phyloP scores from a whole-genome alignment of 148 eudicot species.

The Fagopyrum esculentum region DNA sequence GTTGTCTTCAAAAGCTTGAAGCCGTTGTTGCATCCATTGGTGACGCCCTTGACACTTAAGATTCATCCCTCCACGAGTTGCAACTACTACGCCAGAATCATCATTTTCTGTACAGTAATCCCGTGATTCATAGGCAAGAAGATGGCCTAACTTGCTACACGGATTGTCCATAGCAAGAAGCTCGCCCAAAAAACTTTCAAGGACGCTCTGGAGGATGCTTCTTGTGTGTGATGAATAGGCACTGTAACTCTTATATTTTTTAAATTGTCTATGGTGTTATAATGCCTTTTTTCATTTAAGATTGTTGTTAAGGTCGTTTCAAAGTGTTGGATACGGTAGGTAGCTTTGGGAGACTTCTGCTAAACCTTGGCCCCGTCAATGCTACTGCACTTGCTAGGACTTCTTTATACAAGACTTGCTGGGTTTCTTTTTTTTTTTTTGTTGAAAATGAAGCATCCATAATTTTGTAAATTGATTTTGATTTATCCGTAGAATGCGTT shows the following conservation, averaged over 20 bases:
- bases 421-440: no score
- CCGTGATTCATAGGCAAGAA: slow-evolving; percentile 13
- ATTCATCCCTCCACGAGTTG: slow-evolving; percentile 67
- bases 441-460: no score
- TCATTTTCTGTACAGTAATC: slow-evolving; percentile 23
- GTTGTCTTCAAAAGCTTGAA: slow-evolving; percentile 42
- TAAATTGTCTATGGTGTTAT: no score
- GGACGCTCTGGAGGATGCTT: slow-evolving; percentile 12
- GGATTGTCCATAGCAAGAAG: slow-evolving; percentile 23
- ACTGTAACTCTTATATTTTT: background rate
- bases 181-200: slow-evolving; percentile 48
- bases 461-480: no score
- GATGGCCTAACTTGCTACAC: slow-evolving; percentile 31
- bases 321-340: background rate
- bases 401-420: no score
- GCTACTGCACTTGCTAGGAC: background rate
- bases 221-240: background rate
- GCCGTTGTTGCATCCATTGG: slow-evolving; percentile 69
- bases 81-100: slow-evolving; percentile 40
- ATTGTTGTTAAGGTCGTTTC: background rate
- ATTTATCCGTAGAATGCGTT: no score
- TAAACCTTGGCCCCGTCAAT: background rate
- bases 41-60: slow-evolving; percentile 62
- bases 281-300: no score
- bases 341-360: background rate